A percentile compares a stretch with the other conserved stretches of the same genome.
Evolutionary conservation across 2,329 filamentous ascomycete genomes (phyloP).

Genomic region (Aspergillus brunneoviolaceus): DNA sequence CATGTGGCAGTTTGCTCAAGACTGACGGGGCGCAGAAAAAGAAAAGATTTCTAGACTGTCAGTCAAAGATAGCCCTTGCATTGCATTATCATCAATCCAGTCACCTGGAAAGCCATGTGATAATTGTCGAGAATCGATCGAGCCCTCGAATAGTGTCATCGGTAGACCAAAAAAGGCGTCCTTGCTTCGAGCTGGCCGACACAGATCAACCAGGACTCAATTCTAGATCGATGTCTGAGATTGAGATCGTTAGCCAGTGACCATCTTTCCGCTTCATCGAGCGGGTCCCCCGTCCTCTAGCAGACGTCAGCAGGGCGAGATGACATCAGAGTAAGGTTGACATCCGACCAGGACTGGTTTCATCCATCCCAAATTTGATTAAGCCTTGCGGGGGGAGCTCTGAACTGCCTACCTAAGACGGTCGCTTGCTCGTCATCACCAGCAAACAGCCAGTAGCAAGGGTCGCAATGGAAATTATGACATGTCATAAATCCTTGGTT

Average conservation of each 20-base stretch:
- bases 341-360: neutral
- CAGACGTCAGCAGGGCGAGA: neutral
- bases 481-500: neutral
- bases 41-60: neutral
- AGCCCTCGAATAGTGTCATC: neutral
- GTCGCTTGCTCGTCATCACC: neutral
- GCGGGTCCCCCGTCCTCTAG: neutral
- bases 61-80: neutral
- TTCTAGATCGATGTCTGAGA: neutral
- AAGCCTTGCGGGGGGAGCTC: neutral
- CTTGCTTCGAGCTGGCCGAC: no score
- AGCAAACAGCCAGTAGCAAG: neutral
- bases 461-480: neutral
- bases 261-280: neutral
- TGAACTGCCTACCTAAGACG: neutral
- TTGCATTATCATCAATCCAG: neutral
- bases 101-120: neutral
- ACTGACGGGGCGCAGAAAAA: neutral
- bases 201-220: neutral
- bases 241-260: neutral
- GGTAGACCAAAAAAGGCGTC: no score
- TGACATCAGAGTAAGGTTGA: neutral
- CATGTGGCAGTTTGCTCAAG: neutral
- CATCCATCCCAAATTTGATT: neutral
- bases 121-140: no score